Evolutionary conservation across 2,329 filamentous ascomycete species (phyloP).

Genomic region (Phaeomoniella chlamydospora): DNA sequence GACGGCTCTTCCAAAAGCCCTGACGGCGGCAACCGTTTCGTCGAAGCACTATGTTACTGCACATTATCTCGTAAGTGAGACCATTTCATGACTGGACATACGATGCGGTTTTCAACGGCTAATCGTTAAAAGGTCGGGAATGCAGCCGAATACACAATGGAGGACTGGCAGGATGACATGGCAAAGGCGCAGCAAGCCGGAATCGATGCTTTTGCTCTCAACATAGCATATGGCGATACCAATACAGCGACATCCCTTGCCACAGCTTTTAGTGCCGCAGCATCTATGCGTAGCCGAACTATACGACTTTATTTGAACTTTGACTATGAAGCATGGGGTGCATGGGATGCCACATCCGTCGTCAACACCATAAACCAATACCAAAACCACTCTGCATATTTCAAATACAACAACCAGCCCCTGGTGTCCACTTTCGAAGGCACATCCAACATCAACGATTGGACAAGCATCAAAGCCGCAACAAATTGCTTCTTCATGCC

Average conservation of each 20-base stretch:
- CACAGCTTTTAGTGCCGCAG: background rate
- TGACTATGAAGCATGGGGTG: slow-evolving; percentile 19
- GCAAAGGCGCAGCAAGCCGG: slow-evolving; percentile 24
- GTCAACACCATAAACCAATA: slow-evolving; percentile 14
- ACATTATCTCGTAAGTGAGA: background rate
- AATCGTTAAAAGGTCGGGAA: background rate
- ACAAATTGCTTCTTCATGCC: slow-evolving; percentile 30
- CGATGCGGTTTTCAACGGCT: background rate
- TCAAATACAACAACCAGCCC: slow-evolving; percentile 14
- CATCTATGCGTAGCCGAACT: slow-evolving; percentile 8
- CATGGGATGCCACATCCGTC: slow-evolving; percentile 16
- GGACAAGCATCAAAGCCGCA: slow-evolving; percentile 25
- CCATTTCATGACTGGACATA: too few relatives aligned
- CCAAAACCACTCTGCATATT: slow-evolving; percentile 14
- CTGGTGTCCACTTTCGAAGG: slow-evolving; percentile 32
- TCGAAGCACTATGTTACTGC: background rate
- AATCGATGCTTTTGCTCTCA: slow-evolving; percentile 36
- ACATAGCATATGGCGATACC: slow-evolving; percentile 24
- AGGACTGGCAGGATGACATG: slow-evolving; percentile 35
- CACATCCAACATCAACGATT: slow-evolving; percentile 23
- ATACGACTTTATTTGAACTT: slow-evolving; percentile 23
- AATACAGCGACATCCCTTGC: background rate
- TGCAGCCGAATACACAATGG: slow-evolving; percentile 1
- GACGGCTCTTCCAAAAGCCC: background rate
- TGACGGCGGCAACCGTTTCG: background rate